Evolutionary conservation across 768 basidiomycete genomes (phyloP), one percentile per base, ranked within the genome.

Genomic region (Holtermannia corniformis): DNA sequence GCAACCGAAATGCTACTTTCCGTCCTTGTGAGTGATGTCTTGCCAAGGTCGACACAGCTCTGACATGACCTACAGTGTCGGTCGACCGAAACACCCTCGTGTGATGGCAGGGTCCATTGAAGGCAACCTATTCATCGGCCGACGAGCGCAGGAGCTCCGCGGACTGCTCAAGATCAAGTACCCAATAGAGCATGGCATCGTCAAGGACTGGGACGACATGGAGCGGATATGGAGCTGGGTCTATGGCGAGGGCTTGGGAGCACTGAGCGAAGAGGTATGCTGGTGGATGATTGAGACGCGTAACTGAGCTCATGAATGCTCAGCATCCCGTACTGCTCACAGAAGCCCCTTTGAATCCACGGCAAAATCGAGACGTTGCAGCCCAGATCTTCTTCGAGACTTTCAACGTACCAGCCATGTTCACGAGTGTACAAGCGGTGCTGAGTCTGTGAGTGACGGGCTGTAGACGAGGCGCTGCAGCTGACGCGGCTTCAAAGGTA

Each of bases 191-290:
- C 95, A 97, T 72, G 95, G 95, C 12, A 91, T 99, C 55, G 95
- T 99, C 25, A 93, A 87, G 32, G 89, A 99, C 76, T 99, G 95
- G 93, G 95, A 99, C 70, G 95, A 99, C 69, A 99, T 99, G 95
- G 95, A 99, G 72, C 82, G 87, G 55, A 96, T 99, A 79, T 99
- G 95, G 95, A 86, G 80, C 60, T 92, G 89, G 85, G 86, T 97
- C 44, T 99, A 96, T 70, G 84, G 87, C 20, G 91, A 97, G 70
- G 93, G 95, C 68, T 77, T 97, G 43, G 87, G 88, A 20, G 95
- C 92, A 3, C 76, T 96, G 62, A 92, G 89, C 68, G 95, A 97
- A 77, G 93, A 97, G 82, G 93, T 93, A 57, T 54, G 77, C 62
- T 54, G 0, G 4, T 22, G 28, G 10, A 16, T 41, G 7, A 27